Evolutionary conservation across 352 stramenopile species (phyloP), one percentile per base, ranked within the genome.

Genomic region (Pythium chondricola): DNA sequence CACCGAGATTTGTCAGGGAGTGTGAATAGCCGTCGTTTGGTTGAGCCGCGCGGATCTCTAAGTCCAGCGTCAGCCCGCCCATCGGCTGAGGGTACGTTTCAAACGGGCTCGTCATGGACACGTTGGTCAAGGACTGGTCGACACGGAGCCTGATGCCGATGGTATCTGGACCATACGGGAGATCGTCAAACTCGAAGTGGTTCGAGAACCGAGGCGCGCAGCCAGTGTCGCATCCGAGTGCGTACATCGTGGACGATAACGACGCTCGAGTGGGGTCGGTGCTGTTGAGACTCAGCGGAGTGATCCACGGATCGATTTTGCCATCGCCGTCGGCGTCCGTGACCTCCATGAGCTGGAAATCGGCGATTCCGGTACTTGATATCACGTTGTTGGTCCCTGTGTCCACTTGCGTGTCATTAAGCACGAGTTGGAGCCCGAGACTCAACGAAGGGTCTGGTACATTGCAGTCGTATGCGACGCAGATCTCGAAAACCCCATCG

Each of bases 351-450:
- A 26, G 3, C 16, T 26, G 16, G 22, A 43, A 43, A 24, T 43
- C 37, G 3, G 37, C 37, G 20, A 43, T 21, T 5, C 10, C 37
- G 37, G 5, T 18, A 18, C n/a, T n/a, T 24, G 37, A 43, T 13
- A 18, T 43, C 5, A 43, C 37, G 7, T 43, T 18, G 4, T 43
- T 14, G n/a, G 37, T 43, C 13, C 14, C 4, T 3, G 37, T 43
- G 37, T 72, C 57, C 2, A 56, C 13, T 8, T 8, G 7, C 13
- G 29, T 33, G 29, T 13, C 29, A 13, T 8, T 33, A 8, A 8
- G 7, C 29, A 33, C 8, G 7, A 13, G 29, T 8, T 13, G 7
- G 7, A 33, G 29, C 8, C 29, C 29, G 13, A 33, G 13, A 33
- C 29, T 33, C 7, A 33, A 13, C 29, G 29, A 33, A 8, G 29